A percentile compares a stretch with the other conserved stretches of the same genome.
These are phyloP conservation scores for Hemisphaericaspora lyxosophila DNA, from an alignment of 1,139 yeast genomes.

Conservation along the genomic window DNA sequence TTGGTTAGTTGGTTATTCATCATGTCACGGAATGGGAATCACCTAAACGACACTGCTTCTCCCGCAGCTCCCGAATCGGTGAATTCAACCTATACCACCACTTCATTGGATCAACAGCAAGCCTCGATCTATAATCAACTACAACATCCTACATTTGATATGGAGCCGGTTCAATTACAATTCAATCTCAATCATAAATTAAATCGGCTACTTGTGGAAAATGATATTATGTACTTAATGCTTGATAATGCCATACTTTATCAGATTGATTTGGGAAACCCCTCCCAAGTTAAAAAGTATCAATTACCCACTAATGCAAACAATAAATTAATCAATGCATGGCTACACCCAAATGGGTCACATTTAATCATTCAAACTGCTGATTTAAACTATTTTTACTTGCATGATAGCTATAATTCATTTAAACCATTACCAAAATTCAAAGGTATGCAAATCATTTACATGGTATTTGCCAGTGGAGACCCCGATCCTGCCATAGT, in stretches of 20 bases:
- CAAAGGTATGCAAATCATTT: constrained; percentile 28
- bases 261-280: constrained; percentile 38
- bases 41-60: not conserved
- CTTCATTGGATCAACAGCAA: constrained; percentile 14
- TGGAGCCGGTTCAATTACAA: constrained; percentile 47
- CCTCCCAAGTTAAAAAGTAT: constrained; percentile 33
- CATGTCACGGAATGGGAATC: constrained; percentile 2
- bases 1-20: no score
- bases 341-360: constrained; percentile 42
- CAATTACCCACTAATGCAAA: constrained; percentile 22
- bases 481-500: constrained; percentile 1
- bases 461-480: constrained; percentile 24
- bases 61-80: constrained; percentile 1
- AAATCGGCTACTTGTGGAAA: constrained; percentile 26
- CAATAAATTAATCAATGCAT: constrained; percentile 24
- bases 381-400: constrained; percentile 27
- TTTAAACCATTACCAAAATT: constrained; percentile 36
- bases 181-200: constrained; percentile 33
- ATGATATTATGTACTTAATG: constrained; percentile 38
- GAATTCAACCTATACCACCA: constrained; percentile 13
- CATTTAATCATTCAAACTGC: constrained; percentile 35
- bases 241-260: constrained; percentile 20
- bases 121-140: constrained; percentile 13
- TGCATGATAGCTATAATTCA: constrained; percentile 30
- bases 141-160: constrained; percentile 28